Percentiles rank a stretch among this genome's conserved stretches.
Evolutionary conservation across 1,139 yeast species (phyloP).

Genomic region (Meyerozyma athensensis): DNA sequence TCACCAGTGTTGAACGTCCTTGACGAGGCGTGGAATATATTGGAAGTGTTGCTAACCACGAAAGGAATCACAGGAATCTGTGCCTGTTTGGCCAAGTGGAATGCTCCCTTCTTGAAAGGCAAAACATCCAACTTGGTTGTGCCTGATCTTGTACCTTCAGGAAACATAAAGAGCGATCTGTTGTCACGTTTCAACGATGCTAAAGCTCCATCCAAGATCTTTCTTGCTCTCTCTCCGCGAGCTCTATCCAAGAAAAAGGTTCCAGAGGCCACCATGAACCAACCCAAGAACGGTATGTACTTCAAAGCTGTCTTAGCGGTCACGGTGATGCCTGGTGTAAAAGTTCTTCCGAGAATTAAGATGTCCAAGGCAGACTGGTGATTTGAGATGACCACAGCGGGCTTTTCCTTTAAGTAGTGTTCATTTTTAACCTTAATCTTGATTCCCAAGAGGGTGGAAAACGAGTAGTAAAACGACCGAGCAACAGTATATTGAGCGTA

Average conservation of each 20-base stretch:
- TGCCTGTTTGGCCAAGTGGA: slow-evolving; percentile 93
- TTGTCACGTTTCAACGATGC: slow-evolving; percentile 51
- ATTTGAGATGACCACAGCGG: slow-evolving; percentile 82
- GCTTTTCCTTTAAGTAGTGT: slow-evolving; percentile 51
- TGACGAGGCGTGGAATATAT: slow-evolving; percentile 56
- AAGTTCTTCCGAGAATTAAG: slow-evolving; percentile 69
- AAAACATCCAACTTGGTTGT: slow-evolving; percentile 60
- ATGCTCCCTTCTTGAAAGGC: slow-evolving; percentile 96
- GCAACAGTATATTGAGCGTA: slow-evolving; percentile 91
- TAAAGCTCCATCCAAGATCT: slow-evolving; percentile 68
- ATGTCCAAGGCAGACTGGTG: slow-evolving; percentile 92
- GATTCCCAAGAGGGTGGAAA: slow-evolving; percentile 62
- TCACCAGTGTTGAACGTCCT: slow-evolving; percentile 58
- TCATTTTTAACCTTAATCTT: slow-evolving; percentile 62
- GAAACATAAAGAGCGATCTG: slow-evolving; percentile 79
- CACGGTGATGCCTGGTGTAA: slow-evolving; percentile 87
- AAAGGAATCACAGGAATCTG: slow-evolving; percentile 84
- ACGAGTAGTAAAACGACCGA: slow-evolving; percentile 62
- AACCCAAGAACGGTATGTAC: slow-evolving; percentile 89
- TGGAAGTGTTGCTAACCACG: slow-evolving; percentile 81
- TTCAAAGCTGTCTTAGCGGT: slow-evolving; percentile 86
- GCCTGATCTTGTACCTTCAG: slow-evolving; percentile 94
- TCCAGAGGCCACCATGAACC: slow-evolving; percentile 91
- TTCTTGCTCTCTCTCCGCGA: slow-evolving; percentile 71
- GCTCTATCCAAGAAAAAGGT: slow-evolving; percentile 86